phyloP scores from a whole-genome alignment of 2,329 filamentous ascomycete genomes.

The Claviceps fusiformis region DNA sequence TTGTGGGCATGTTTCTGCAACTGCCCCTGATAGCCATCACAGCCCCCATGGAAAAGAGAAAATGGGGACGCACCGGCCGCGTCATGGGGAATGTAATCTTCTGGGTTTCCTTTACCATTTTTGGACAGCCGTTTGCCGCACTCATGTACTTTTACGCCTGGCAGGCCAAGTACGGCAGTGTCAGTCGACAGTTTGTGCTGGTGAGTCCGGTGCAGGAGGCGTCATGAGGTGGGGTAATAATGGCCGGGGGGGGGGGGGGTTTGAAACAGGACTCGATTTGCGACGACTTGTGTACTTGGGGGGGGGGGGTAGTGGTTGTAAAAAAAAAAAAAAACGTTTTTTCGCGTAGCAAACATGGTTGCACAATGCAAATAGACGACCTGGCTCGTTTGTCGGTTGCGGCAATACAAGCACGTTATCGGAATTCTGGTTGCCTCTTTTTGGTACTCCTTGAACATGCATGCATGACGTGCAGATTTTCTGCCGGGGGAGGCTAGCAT shows the following conservation, averaged over 20 bases:
- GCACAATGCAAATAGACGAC: too few relatives aligned
- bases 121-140: conserved; percentile 86
- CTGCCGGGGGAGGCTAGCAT: too few relatives aligned
- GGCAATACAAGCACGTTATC: too few relatives aligned
- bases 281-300: background rate
- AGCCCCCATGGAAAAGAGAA: conserved; percentile 63
- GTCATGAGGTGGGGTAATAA: background rate
- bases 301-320: background rate
- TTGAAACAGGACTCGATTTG: background rate
- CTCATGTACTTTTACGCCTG: conserved; percentile 95
- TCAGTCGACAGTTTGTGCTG: conserved; percentile 34
- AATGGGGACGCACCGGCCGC: conserved; percentile 54
- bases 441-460: too few relatives aligned
- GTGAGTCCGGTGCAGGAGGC: background rate
- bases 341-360: too few relatives aligned
- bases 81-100: conserved; percentile 87
- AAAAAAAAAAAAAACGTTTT: background rate
- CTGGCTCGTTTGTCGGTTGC: too few relatives aligned
- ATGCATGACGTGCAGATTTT: too few relatives aligned
- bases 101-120: conserved; percentile 90
- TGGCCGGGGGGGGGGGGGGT: background rate
- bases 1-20: conserved; percentile 86
- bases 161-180: conserved; percentile 92
- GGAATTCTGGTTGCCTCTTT: too few relatives aligned
- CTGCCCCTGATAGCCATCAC: conserved; percentile 78